phyloP scores from a whole-genome alignment of 176 grass and related monocot genomes.

The Puya raimondii region DNA sequence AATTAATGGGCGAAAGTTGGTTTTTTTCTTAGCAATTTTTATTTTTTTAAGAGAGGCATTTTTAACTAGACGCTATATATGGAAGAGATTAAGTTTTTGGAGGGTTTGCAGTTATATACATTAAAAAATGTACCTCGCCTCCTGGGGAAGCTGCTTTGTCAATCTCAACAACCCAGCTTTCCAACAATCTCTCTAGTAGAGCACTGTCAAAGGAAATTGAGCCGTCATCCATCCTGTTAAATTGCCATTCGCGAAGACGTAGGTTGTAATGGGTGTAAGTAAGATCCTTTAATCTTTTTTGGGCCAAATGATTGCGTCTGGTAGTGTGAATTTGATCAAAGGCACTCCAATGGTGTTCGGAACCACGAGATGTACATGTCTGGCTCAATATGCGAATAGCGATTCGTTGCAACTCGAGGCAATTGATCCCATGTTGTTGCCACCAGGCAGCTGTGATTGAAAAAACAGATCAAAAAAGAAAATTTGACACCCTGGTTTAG shows the following conservation, averaged over 20 bases:
- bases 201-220: constrained; percentile 2
- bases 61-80: too few relatives aligned
- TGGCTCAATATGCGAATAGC: constrained; percentile 26
- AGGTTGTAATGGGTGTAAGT: constrained; percentile 24
- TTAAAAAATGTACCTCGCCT: constrained; percentile 9
- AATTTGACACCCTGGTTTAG: not conserved
- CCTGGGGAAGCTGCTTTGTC: not conserved
- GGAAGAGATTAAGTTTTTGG: too few relatives aligned
- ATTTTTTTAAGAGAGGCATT: too few relatives aligned
- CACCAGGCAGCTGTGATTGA: constrained; percentile 26
- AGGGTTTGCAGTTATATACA: not conserved
- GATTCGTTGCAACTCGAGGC: constrained; percentile 21
- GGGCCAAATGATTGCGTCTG: constrained; percentile 6
- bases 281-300: constrained; percentile 14
- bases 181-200: constrained; percentile 14
- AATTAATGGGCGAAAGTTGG: too few relatives aligned
- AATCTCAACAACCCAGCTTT: constrained; percentile 17
- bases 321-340: constrained; percentile 19
- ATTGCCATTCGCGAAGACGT: constrained; percentile 15
- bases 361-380: constrained; percentile 8
- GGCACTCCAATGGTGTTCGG: constrained; percentile 23
- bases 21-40: too few relatives aligned
- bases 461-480: not conserved
- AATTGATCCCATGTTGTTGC: constrained; percentile 33
- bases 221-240: constrained; percentile 3